Percentiles rank a stretch among this genome's conserved stretches.
phyloP scores from a whole-genome alignment of 2,329 filamentous ascomycete genomes.

The Parascedosporium putredinis region DNA sequence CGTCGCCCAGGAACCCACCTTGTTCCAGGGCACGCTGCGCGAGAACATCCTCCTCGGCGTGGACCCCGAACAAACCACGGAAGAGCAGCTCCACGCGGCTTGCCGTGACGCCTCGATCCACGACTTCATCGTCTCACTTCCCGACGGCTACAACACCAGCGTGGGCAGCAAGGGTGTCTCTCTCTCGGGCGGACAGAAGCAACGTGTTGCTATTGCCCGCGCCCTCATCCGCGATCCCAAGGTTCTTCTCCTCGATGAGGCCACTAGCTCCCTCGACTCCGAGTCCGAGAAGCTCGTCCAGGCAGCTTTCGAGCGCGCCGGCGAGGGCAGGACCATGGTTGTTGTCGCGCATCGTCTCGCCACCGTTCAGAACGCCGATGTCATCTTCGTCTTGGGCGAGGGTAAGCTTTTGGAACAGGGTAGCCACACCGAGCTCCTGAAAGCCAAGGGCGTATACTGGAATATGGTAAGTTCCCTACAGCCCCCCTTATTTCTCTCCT shows the following conservation, averaged over 20 bases:
- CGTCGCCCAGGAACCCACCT: slow-evolving; percentile 63
- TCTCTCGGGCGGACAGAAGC: slow-evolving; percentile 62
- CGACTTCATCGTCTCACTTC: slow-evolving; percentile 59
- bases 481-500: neutral
- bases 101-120: slow-evolving; percentile 57
- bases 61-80: slow-evolving; percentile 37
- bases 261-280: slow-evolving; percentile 58
- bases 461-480: slow-evolving; percentile 39
- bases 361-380: slow-evolving; percentile 67
- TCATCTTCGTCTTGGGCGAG: slow-evolving; percentile 69
- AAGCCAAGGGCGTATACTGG: slow-evolving; percentile 43
- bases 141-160: slow-evolving; percentile 56
- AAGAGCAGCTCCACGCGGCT: slow-evolving; percentile 39
- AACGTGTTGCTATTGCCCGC: slow-evolving; percentile 59
- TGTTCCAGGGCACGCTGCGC: slow-evolving; percentile 45
- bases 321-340: slow-evolving; percentile 53
- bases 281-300: slow-evolving; percentile 54
- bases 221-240: slow-evolving; percentile 57
- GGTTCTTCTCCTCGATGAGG: slow-evolving; percentile 61
- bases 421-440: slow-evolving; percentile 39
- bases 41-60: slow-evolving; percentile 36
- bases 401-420: slow-evolving; percentile 47
- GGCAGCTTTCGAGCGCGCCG: slow-evolving; percentile 54
- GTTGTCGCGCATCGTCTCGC: slow-evolving; percentile 69
- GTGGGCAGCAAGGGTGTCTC: slow-evolving; percentile 57